Evolutionary conservation across 371 early-diverging fungal genomes (phyloP), one percentile per base, ranked within the genome.

Genomic region (Mortierella sp.): DNA sequence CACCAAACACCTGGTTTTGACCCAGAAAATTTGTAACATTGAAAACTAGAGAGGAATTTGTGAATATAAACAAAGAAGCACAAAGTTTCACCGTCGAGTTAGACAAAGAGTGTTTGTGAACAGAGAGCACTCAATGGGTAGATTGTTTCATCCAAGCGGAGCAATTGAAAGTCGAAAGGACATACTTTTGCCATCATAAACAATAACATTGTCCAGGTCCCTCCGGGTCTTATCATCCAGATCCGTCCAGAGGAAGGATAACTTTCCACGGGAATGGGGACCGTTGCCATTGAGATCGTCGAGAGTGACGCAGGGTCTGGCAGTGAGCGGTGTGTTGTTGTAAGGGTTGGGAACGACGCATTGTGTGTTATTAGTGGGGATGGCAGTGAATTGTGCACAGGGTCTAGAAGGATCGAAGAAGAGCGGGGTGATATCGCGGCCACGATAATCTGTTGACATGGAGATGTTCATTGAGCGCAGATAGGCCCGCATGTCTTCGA

Each of bases 111-210:
- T 9, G 37, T 37, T 37, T 37, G 37, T 37, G 9, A 37, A 37
- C 3, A 37, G 37, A 5, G 37, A 37, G 37, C 37, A 37, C 37
- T 9, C 37, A 37, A 5, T 37, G 37, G 9, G 37, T 37, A 12
- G 53, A 23, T 53, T 2, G 26, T 12, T 16, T 12, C 19, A 23
- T 45, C 28, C 57, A 23, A 28, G 60, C 26, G 53, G 53, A 28
- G 80, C 28, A 43, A 81, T 7, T 18, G 25, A 25, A 23, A 18
- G 37, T 19, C 14, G 25, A 21, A 44, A 30, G n/a, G n/a, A 37
- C 64, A 69, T 84, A 89, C 89, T 84, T 56, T 81, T 83, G 47
- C 87, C 87, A 25, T 87, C 87, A 28, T 86, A 82, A 26, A 86
- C 71, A 21, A 82, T 62, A 18, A 89, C 64, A 50, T 80, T 70